A percentile compares a stretch with the other conserved stretches of the same genome.
These are phyloP conservation scores for Phytophthora litchii DNA, from an alignment of 352 stramenopile genomes.

Conservation along the genomic window DNA sequence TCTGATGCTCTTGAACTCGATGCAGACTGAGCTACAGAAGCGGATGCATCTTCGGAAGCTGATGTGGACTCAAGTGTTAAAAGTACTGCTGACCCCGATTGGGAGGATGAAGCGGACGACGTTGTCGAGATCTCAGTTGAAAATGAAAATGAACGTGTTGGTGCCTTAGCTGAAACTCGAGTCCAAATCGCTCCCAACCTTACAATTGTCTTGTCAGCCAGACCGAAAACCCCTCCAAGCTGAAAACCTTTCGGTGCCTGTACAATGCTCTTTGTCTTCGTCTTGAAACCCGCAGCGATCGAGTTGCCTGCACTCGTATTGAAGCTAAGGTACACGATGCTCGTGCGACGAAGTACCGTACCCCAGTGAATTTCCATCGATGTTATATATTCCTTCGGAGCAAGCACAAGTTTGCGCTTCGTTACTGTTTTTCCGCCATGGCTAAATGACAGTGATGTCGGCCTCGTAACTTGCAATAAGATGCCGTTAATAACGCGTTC, in stretches of 20 bases:
- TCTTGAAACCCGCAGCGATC: not conserved
- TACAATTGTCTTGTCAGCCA: constrained; percentile 2
- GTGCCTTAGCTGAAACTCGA: too few species aligned
- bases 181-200: not conserved
- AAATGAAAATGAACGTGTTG: too few species aligned
- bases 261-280: not conserved
- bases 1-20: too few species aligned
- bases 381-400: constrained; percentile 2
- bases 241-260: constrained; percentile 14
- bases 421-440: not conserved
- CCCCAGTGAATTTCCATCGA: not conserved
- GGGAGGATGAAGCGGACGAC: not conserved
- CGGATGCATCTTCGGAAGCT: too few species aligned
- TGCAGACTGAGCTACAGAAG: too few species aligned
- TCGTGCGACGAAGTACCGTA: not conserved
- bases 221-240: constrained; percentile 3
- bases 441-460: not conserved
- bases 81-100: too few species aligned
- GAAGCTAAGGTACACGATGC: constrained; percentile 1
- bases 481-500: not conserved
- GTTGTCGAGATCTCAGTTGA: not conserved
- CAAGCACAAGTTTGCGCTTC: not conserved
- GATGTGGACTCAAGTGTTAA: too few species aligned
- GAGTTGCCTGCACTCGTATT: not conserved
- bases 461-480: not conserved